These are phyloP conservation scores for Colletotrichum sp. DNA, from an alignment of 2,329 filamentous ascomycete genomes.

Conservation along the genomic window DNA sequence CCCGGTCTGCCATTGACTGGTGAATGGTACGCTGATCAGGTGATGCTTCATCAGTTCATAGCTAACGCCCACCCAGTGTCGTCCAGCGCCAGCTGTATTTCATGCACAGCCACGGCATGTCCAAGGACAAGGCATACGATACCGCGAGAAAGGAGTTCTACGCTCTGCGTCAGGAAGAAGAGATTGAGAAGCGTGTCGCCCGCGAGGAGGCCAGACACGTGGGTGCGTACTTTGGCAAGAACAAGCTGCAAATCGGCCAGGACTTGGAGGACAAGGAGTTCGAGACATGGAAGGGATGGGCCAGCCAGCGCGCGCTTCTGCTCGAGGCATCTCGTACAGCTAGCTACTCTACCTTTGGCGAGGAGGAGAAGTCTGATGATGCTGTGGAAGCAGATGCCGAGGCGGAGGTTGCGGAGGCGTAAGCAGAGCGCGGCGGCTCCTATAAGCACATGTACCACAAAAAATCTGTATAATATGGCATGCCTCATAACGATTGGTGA, in stretches of 20 bases:
- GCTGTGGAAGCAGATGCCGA: slow-evolving; percentile 26
- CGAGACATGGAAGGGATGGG: slow-evolving; percentile 88
- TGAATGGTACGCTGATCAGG: slow-evolving; percentile 69
- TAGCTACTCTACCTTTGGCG: slow-evolving; percentile 48
- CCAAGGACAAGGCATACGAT: slow-evolving; percentile 79
- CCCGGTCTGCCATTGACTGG: slow-evolving; percentile 78
- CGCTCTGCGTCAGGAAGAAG: slow-evolving; percentile 77
- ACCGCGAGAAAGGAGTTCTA: slow-evolving; percentile 90
- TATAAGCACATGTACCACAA: slow-evolving; percentile 15
- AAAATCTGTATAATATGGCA: slow-evolving; percentile 23
- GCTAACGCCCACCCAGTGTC: slow-evolving; percentile 65
- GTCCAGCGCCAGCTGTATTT: slow-evolving; percentile 91
- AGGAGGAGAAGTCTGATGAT: slow-evolving; percentile 31
- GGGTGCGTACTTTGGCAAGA: slow-evolving; percentile 88
- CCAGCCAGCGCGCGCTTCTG: slow-evolving; percentile 52
- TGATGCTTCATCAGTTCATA: background rate
- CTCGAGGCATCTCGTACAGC: slow-evolving; percentile 44
- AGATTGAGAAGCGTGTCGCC: slow-evolving; percentile 82
- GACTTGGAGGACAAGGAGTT: slow-evolving; percentile 80
- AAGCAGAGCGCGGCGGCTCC: background rate
- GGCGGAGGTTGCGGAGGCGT: slow-evolving; percentile 16
- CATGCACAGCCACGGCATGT: slow-evolving; percentile 69
- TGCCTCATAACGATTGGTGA: background rate
- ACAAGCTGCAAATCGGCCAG: slow-evolving; percentile 77
- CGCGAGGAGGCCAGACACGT: slow-evolving; percentile 85